These are phyloP conservation scores for Ophioceras dolichostomum DNA, from an alignment of 2,329 filamentous ascomycete genomes.

Conservation along the genomic window DNA sequence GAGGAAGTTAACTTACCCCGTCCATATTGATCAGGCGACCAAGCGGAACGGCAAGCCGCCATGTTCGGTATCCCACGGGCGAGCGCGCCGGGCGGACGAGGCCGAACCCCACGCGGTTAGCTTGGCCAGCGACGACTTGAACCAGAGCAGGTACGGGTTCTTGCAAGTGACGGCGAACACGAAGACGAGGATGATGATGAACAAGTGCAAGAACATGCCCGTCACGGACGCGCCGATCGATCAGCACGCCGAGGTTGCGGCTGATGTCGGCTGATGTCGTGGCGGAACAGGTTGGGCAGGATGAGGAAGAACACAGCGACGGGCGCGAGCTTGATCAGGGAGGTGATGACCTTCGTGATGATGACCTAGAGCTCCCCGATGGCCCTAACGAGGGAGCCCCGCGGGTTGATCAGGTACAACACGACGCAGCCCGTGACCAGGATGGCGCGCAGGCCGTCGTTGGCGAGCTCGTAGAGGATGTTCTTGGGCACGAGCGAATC, in stretches of 20 bases:
- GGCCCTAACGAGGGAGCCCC: constrained; percentile 26
- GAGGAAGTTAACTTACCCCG: too few relatives aligned
- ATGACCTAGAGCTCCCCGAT: constrained; percentile 34
- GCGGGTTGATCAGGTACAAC: constrained; percentile 19
- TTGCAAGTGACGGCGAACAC: constrained; percentile 25
- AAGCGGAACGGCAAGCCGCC: constrained; percentile 29
- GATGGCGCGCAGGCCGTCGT: constrained; percentile 13
- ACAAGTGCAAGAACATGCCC: constrained; percentile 12
- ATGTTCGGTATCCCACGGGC: constrained; percentile 27
- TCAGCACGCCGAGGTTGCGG: constrained; percentile 34
- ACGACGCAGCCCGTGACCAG: constrained; percentile 21
- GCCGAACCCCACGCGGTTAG: constrained; percentile 42
- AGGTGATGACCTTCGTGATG: constrained; percentile 12
- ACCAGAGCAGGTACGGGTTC: constrained; percentile 35
- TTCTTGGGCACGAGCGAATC: constrained; percentile 36
- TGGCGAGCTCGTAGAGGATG: constrained; percentile 30
- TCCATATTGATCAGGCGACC: constrained; percentile 40
- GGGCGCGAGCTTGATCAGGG: constrained; percentile 34
- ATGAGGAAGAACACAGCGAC: constrained; percentile 42
- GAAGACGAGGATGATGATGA: constrained; percentile 28
- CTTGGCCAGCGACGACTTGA: constrained; percentile 36
- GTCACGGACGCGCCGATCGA: constrained; percentile 28
- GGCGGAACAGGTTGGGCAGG: constrained; percentile 35
- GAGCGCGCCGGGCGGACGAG: constrained; percentile 30
- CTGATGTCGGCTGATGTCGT: constrained; percentile 34